These are phyloP conservation scores for Samsoniella hepiali DNA, from an alignment of 2,329 filamentous ascomycete genomes.

Conservation along the genomic window DNA sequence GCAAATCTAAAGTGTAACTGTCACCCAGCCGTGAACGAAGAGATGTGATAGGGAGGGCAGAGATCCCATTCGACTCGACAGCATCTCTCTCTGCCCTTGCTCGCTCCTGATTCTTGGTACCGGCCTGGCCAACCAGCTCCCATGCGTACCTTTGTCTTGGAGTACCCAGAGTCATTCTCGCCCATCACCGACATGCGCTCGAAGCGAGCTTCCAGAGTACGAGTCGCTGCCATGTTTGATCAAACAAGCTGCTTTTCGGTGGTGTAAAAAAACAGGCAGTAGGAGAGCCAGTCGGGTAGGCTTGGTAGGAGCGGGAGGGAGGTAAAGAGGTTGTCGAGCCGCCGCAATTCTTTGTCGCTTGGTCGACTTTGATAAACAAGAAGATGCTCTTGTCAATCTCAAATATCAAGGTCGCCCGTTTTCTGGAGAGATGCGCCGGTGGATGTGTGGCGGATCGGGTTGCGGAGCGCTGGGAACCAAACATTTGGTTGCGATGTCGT, in stretches of 20 bases:
- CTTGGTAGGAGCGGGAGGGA: neutral
- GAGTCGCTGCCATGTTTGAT: conserved; percentile 52
- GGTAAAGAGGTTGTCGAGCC: neutral
- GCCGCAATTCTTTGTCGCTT: neutral
- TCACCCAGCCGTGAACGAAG: neutral
- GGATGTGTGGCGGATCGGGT: conserved; percentile 5
- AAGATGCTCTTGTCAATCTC: neutral
- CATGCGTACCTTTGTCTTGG: conserved; percentile 74
- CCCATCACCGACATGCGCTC: conserved; percentile 88
- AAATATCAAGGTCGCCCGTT: neutral
- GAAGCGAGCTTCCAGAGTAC: conserved; percentile 79
- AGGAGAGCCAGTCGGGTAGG: neutral
- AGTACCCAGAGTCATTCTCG: conserved; percentile 70
- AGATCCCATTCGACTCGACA: neutral
- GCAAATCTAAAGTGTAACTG: neutral
- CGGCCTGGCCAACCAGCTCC: neutral
- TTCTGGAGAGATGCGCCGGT: neutral
- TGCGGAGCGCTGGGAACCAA: conserved; percentile 7
- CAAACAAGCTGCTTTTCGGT: neutral
- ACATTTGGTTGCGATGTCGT: conserved; percentile 10
- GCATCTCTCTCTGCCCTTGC: neutral
- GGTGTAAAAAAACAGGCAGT: neutral
- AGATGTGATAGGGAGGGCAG: neutral
- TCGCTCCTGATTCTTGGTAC: neutral
- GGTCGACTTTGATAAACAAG: neutral